Evolutionary conservation across 768 basidiomycete genomes (phyloP), one percentile per base, ranked within the genome.

Genomic region (Fistulinella prunicolor): DNA sequence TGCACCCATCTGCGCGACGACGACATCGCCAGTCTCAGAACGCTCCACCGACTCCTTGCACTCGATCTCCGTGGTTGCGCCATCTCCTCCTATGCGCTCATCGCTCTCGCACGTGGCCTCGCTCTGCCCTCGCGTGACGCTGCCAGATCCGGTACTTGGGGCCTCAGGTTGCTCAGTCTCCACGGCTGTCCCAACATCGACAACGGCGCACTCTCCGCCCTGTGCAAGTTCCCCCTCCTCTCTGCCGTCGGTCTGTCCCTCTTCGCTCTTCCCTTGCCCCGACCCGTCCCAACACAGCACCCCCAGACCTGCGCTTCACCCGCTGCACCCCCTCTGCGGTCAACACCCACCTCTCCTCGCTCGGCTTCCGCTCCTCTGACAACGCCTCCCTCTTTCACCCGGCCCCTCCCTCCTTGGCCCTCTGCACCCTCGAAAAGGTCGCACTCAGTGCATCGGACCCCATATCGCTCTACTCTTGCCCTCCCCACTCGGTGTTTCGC

Each of bases 41-140:
- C 64, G 9, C 72, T 90, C 6, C 79, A 78, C 54, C 70, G 72
- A 6, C 70, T 90, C 17, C 58, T 67, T 35, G 88, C 82, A 0
- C 68, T 90, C n/a, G 86, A 90, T 61, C 75, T 78, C 19, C 82
- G 81, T 40, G 67, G 62, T 9, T 84, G 82, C 2, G 21, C 51
- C 2, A 54, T 90, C 30, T 77, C 78, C 3, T 56, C 76, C 3
- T 73, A 76, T 53, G 84, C 80, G 12, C 60, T 88, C 41, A 72
- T 70, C 28, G 60, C 70, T 6, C 74, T 91, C 10, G 65, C 80
- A 0, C 72, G 76, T 19, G 77, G 76, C 3, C 65, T 86, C 38
- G 28, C 9, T 26, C 3, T 14, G 20, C 13, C 62, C 62, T n/a
- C n/a, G n/a, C n/a, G n/a, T n/a, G n/a, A n/a, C n/a, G n/a, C n/a